Evolutionary conservation across 2,329 filamentous ascomycete genomes (phyloP), one percentile per base, ranked within the genome.

Genomic region (Grosmannia clavigera): DNA sequence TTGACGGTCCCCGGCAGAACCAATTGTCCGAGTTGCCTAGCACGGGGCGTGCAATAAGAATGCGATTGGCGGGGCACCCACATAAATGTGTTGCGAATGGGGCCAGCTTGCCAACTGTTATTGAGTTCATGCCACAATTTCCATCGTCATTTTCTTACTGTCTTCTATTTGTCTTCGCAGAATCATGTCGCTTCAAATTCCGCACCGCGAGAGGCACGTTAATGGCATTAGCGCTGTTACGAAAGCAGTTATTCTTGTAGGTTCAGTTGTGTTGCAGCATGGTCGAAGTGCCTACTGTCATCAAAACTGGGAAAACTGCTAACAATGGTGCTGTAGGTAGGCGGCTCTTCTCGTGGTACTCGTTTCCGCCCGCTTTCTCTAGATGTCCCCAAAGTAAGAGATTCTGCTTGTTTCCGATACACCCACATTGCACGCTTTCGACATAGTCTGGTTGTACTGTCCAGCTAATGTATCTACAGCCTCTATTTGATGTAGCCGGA

Each of bases 401-500:
- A 9, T 12, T 29, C 6, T 25, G 14, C 5, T 35, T 9, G n/a
- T 7, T 12, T 53, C 33, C 27, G 31, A 19, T 52, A 14, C 3
- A n/a, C 12, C 25, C 33, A 14, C 11, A 40, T 40, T 33, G 22
- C 53, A 40, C n/a, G 3, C 43, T 10, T 14, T 27, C 12, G 27
- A 16, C 6, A 12, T 14, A 25, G 27, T 31, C 14, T 6, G 29
- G 25, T 27, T 31, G 25, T 43, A n/a, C 33, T 16, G 9, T 6
- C 14, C 27, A 31, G 31, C 60, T 43, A 55, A 43, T 10, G 40
- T 57, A 52, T 56, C 52, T 57, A 63, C 69, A 95, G 90, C 94
- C 94, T 65, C 88, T 99, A 67, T 97, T 99, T 78, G 92, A 96
- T 74, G 91, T 99, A 70, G 94, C 94, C 67, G 94, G 94, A 68